Percentiles rank a stretch among this genome's conserved stretches.
Conservation (phyloP, 495 filamentous ascomycete genomes). For the Aspergillus heteromorphus region DNA sequence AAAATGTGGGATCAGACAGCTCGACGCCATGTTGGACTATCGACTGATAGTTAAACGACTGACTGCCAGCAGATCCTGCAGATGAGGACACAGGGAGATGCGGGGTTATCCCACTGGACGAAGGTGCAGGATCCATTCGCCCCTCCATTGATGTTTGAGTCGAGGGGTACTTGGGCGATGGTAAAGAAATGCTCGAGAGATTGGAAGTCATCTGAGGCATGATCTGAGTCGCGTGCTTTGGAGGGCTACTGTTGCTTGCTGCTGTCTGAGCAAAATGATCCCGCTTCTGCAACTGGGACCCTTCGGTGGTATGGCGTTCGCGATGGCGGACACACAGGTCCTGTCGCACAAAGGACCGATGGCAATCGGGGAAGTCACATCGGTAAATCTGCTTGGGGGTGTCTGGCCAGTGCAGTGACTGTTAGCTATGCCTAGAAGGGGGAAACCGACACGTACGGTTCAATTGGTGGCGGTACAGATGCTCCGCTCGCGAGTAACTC, state of each 20-base stretch:
- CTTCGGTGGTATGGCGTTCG: conserved; percentile 92
- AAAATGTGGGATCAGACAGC: conserved; percentile 6
- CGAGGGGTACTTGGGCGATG: conserved; percentile 6
- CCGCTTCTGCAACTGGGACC: conserved; percentile 88
- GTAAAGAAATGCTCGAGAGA: conserved; percentile 6
- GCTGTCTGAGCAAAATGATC: conserved; percentile 48
- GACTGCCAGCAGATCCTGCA: conserved; percentile 7
- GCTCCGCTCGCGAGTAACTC: conserved; percentile 93
- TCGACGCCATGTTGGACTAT: conserved; percentile 13
- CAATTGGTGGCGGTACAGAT: conserved; percentile 93
- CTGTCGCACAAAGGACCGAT: conserved; percentile 86
- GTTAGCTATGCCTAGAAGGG: conserved; percentile 10
- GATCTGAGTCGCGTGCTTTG: conserved; percentile 1
- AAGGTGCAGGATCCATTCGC: background rate
- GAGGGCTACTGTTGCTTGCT: conserved; percentile 11
- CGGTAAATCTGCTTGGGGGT: conserved; percentile 90
- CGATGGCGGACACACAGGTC: conserved; percentile 91
- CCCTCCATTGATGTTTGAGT: background rate
- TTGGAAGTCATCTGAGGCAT: conserved; percentile 8
- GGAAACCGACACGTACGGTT: conserved; percentile 64
- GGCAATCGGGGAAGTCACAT: conserved; percentile 90
- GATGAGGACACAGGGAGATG: conserved; percentile 12
- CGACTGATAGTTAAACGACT: conserved; percentile 20
- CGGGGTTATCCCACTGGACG: background rate
- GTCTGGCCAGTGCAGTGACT: conserved; percentile 42